Evolutionary conservation across 805 yeast species (phyloP), one percentile per base, ranked within the genome.

Genomic region (Ogataea paradorogensis): DNA sequence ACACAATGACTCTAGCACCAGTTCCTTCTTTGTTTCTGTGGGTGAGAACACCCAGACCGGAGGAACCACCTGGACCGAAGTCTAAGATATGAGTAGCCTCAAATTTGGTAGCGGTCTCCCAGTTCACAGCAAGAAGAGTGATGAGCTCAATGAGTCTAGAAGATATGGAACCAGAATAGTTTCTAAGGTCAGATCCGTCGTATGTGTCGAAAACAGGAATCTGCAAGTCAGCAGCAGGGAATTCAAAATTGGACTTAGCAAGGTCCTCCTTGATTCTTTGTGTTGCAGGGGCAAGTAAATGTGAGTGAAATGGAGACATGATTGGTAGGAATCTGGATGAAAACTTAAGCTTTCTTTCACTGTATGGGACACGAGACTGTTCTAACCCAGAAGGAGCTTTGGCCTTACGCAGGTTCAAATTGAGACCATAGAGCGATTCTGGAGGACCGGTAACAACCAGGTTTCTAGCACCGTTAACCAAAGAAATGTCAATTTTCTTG

Each of bases 1-100:
- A 98, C 53, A 95, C 77, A 55, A 93, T 87, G 50, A 91, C 73
- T 67, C 99, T 84, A 35, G 85, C 84, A 67, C 99, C 99, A 37
- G 97, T 88, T 66, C 99, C 99, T 57, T 93, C 99, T 67, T 91
- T 93, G 74, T 91, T 93, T 69, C 95, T 84, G 69, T 89, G 96
- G 42, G 99, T 93, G 55, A 93, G 75, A 47, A 85, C 85, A 69
- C 99, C 99, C 52, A 93, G 74, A 56, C 99, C 99, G 31, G 97
- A 86, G 27, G 87, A 81, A 55, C 98, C 98, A 67, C 99, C 99
- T 47, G 99, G 99, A 62, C 99, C 99, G 56, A 93, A 93, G 69
- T 93, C 99, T 47, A 93, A 65, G 55, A 93, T 78, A 63, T 93
- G 99, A 33, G 97, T 85, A 20, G 93, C 76, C 33, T 76, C 63